Conservation (phyloP, 1,284 basidiomycete species). For the Rhodotorula sp. region DNA sequence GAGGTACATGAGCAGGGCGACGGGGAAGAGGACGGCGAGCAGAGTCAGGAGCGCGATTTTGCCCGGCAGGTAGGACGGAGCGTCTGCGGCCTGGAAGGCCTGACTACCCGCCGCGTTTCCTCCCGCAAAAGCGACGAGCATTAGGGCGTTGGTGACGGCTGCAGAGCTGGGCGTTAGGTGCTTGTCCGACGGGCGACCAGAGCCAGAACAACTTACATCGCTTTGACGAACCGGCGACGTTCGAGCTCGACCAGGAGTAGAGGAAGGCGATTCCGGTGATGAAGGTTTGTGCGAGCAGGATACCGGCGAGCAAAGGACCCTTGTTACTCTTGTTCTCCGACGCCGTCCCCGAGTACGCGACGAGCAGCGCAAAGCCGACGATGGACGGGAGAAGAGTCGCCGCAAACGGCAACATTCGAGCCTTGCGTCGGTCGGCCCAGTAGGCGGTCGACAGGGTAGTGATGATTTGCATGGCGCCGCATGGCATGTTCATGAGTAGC, state of each 20-base stretch:
- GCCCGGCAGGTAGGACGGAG: constrained; percentile 22
- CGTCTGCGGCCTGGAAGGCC: constrained; percentile 16
- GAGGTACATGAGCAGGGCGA: constrained; percentile 58
- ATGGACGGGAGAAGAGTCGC: constrained; percentile 53
- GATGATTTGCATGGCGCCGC: constrained; percentile 54
- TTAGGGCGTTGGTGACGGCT: constrained; percentile 57
- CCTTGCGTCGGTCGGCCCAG: constrained; percentile 58
- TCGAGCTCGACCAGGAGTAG: constrained; percentile 66
- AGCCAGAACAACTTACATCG: constrained; percentile 46
- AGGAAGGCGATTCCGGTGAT: constrained; percentile 62
- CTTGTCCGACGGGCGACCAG: no score
- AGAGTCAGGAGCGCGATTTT: constrained; percentile 55
- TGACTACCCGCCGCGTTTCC: constrained; percentile 53
- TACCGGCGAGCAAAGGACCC: constrained; percentile 61
- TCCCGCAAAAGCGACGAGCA: constrained; percentile 59
- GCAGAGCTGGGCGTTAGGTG: constrained; percentile 47
- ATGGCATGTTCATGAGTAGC: constrained; percentile 62
- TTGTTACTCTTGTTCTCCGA: constrained; percentile 49
- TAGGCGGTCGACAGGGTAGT: constrained; percentile 58
- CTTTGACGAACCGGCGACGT: constrained; percentile 66
- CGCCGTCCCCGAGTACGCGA: constrained; percentile 57
- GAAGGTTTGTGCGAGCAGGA: constrained; percentile 53
- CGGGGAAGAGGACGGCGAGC: constrained; percentile 56
- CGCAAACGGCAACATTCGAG: constrained; percentile 20
- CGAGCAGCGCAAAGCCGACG: constrained; percentile 60